Evolutionary conservation across 116 monocot species (phyloP).

Genomic region (Trichopus zeylanicus): DNA sequence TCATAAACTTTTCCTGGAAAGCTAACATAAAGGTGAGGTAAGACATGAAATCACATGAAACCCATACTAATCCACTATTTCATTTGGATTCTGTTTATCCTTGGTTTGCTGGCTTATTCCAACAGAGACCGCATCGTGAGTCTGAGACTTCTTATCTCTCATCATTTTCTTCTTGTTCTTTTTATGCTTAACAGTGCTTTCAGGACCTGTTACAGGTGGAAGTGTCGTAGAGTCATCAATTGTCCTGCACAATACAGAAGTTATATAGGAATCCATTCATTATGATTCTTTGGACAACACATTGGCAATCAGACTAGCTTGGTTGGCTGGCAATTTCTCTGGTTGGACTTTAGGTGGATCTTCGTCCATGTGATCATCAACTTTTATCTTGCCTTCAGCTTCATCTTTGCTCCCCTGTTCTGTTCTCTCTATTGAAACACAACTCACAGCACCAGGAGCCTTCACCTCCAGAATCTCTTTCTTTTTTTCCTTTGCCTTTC

Average conservation of each 20-base stretch:
- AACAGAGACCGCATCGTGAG: no score
- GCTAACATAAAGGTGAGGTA: not conserved
- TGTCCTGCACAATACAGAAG: constrained; percentile 15
- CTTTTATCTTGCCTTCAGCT: not conserved
- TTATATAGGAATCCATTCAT: no score
- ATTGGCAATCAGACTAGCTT: constrained; percentile 6
- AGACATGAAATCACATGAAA: not conserved
- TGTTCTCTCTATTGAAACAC: constrained; percentile 1
- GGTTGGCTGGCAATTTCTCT: constrained; percentile 9
- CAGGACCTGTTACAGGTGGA: constrained; percentile 1
- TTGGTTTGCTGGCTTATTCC: constrained; percentile 15
- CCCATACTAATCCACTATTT: not conserved
- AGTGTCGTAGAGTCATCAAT: not conserved
- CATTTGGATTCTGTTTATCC: not conserved
- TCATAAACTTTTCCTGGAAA: not conserved
- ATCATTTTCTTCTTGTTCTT: constrained; percentile 58
- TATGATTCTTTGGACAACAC: no score
- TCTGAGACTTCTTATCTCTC: constrained; percentile 10
- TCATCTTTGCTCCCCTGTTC: not conserved
- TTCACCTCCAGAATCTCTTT: constrained; percentile 20
- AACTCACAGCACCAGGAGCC: constrained; percentile 8
- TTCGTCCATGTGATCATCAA: not conserved
- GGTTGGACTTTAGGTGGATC: not conserved
- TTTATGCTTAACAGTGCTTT: constrained; percentile 6
- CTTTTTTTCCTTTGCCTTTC: constrained; percentile 27